Conservation (phyloP, 805 yeast species). For the Candida coleopterorum region DNA sequence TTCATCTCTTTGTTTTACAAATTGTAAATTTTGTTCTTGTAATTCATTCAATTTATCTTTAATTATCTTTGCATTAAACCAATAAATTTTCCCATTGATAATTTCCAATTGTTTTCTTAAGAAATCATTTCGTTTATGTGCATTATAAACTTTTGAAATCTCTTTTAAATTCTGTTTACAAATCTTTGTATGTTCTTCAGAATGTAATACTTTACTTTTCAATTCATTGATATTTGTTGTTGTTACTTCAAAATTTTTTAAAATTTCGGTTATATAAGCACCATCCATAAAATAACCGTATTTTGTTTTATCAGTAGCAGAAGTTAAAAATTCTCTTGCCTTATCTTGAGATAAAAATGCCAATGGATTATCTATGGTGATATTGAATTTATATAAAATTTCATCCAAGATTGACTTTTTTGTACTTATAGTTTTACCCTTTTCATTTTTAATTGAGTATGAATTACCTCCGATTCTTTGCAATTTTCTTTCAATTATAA, state of each 20-base stretch:
- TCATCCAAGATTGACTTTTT: conserved; percentile 64
- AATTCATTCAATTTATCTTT: conserved; percentile 20
- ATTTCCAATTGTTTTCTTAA: conserved; percentile 28
- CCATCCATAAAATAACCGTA: conserved; percentile 79
- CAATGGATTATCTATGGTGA: conserved; percentile 85
- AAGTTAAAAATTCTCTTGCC: conserved; percentile 84
- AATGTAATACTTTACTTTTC: conserved; percentile 21
- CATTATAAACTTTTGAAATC: conserved; percentile 25
- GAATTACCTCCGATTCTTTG: conserved; percentile 41
- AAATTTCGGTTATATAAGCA: conserved; percentile 64
- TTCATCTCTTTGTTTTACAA: conserved; percentile 11
- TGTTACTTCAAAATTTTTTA: conserved; percentile 42
- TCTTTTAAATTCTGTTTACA: conserved; percentile 27
- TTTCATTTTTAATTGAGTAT: conserved; percentile 52
- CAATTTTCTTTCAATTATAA: conserved; percentile 66
- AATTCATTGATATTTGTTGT: conserved; percentile 26
- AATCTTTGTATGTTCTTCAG: conserved; percentile 19
- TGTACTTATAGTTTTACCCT: conserved; percentile 49
- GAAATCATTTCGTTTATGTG: conserved; percentile 29
- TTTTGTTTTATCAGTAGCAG: conserved; percentile 66
- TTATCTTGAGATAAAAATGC: conserved; percentile 90
- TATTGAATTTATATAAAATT: conserved; percentile 65
- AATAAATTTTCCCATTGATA: conserved; percentile 37
- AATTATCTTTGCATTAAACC: conserved; percentile 35
- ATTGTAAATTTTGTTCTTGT: conserved; percentile 6